A percentile compares a stretch with the other conserved stretches of the same genome.
phyloP scores from a whole-genome alignment of 2,329 filamentous ascomycete species.

The Beauveria sp. region DNA sequence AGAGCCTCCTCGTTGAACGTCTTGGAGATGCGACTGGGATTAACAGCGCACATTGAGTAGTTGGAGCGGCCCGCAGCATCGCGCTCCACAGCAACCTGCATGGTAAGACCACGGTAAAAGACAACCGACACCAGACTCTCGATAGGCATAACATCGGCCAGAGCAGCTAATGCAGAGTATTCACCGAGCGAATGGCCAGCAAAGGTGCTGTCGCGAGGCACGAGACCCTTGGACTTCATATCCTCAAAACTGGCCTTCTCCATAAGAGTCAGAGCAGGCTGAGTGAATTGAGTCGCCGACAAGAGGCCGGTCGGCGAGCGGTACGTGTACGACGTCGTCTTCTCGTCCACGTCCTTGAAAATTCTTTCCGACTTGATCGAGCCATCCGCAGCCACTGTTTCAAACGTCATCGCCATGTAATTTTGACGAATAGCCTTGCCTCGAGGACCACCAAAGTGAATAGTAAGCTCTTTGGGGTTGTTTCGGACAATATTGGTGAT shows the following conservation, averaged over 20 bases:
- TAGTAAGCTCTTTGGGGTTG: constrained; percentile 97
- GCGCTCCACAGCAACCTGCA: constrained; percentile 98
- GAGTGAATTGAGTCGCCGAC: constrained; percentile 96
- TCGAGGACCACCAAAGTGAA: constrained; percentile 93
- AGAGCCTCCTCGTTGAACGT: constrained; percentile 97
- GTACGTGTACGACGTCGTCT: constrained; percentile 93
- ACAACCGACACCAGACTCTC: constrained; percentile 97
- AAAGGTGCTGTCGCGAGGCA: constrained; percentile 93
- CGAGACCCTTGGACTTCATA: constrained; percentile 94
- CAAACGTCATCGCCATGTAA: constrained; percentile 99
- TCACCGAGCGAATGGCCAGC: constrained; percentile 96
- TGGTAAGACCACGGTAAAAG: constrained; percentile 97
- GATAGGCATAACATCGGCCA: constrained; percentile 99
- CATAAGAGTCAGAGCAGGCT: constrained; percentile 95
- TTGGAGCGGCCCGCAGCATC: constrained; percentile 89
- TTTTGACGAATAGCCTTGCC: constrained; percentile 97
- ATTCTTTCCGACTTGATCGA: constrained; percentile 97
- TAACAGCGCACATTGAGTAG: constrained; percentile 99
- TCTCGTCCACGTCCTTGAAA: constrained; percentile 95
- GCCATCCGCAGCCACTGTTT: constrained; percentile 89
- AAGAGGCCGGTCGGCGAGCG: constrained; percentile 88
- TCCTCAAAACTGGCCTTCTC: constrained; percentile 99
- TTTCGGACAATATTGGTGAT: constrained; percentile 99
- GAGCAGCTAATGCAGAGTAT: constrained; percentile 91
- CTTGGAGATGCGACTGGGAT: constrained; percentile 95